Percentiles rank a stretch among this genome's conserved stretches.
phyloP scores from a whole-genome alignment of 176 grass and related monocot genomes.

The Phragmites australis region DNA sequence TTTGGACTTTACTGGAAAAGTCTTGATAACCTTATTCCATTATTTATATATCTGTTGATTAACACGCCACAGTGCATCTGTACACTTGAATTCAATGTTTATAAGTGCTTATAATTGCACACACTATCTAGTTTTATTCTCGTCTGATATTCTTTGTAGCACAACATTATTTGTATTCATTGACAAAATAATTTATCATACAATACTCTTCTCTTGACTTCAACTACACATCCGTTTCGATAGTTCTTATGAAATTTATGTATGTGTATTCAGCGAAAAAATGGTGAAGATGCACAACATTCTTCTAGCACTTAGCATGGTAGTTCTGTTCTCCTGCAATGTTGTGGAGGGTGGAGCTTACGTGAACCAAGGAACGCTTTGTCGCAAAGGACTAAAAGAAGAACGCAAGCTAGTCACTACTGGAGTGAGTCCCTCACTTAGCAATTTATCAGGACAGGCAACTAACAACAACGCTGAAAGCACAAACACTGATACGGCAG shows the following conservation, averaged over 20 bases:
- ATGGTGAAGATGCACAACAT: background rate
- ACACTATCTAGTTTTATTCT: too few relatives aligned
- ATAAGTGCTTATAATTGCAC: background rate
- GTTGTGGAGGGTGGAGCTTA: background rate
- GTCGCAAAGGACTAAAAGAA: conserved; percentile 37
- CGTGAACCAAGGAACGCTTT: background rate
- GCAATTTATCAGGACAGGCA: background rate
- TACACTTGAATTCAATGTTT: too few relatives aligned
- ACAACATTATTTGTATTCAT: background rate
- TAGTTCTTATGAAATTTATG: background rate
- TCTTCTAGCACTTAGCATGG: conserved; percentile 9
- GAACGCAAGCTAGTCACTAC: background rate
- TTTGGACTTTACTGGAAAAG: too few relatives aligned
- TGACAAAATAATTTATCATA: background rate
- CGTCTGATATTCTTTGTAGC: background rate
- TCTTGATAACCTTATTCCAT: too few relatives aligned
- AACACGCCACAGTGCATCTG: too few relatives aligned
- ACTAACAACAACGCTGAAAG: conserved; percentile 4
- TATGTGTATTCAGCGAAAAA: background rate
- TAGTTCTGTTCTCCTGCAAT: conserved; percentile 18
- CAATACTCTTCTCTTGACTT: background rate
- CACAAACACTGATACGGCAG: background rate
- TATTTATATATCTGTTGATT: too few relatives aligned
- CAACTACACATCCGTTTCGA: background rate
- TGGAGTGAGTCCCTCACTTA: background rate